Conservation (phyloP, 2,329 filamentous ascomycete genomes). For the Teratosphaeria epicoccoides region DNA sequence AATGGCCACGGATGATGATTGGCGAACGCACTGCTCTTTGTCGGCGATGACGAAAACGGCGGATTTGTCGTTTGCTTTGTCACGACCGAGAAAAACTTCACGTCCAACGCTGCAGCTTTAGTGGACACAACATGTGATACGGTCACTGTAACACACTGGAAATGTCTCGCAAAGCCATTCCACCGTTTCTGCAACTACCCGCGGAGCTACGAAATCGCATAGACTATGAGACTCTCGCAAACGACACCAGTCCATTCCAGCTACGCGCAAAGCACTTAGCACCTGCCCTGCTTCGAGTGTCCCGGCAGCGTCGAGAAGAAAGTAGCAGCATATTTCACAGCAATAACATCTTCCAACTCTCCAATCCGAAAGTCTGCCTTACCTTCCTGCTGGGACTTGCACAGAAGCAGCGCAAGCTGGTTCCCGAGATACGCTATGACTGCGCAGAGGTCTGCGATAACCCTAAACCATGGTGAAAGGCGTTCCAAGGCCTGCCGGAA, state of each 20-base stretch:
- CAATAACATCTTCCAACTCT: constrained; percentile 2
- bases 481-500: constrained; percentile 3
- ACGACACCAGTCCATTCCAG: not conserved
- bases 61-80: not conserved
- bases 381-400: not conserved
- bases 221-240: not conserved
- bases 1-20: not conserved
- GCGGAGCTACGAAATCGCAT: constrained; percentile 3
- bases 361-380: constrained; percentile 1
- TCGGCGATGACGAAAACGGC: not conserved
- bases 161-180: not conserved
- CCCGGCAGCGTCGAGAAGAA: constrained; percentile 1
- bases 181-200: constrained; percentile 1
- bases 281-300: constrained; percentile 1
- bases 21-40: not conserved
- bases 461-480: not conserved
- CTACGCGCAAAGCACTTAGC: not conserved
- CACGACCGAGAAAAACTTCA: not conserved
- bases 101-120: not conserved
- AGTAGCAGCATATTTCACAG: constrained; percentile 2
- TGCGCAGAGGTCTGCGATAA: not conserved
- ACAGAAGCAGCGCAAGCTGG: not conserved
- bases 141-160: not conserved
- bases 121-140: not conserved
- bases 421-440: constrained; percentile 4